Evolutionary conservation across 371 early-diverging fungal genomes (phyloP), one percentile per base, ranked within the genome.

Genomic region (Batkoa obscura): DNA sequence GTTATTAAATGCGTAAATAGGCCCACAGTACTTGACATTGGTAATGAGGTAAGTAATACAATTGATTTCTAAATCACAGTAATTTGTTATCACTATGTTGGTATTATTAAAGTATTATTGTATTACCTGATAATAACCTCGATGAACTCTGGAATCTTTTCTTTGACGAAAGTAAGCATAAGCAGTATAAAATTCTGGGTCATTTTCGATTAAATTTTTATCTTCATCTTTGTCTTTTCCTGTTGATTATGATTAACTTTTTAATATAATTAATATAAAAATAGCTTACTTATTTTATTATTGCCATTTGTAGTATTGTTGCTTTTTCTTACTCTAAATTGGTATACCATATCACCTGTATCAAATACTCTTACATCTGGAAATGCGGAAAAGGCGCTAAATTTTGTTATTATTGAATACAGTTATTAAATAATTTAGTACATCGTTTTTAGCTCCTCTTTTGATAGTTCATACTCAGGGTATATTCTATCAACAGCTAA

Each of bases 151-250:
- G 2, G 80, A 66, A 66, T 94, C 93, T 63, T 79, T 77, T 66
- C 85, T 79, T 62, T 94, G 97, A 34, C 94, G 76, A 63, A 96
- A 96, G 61, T 92, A 92, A 2, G 90, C 92, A 69, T 90, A 91
- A 30, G 88, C 93, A 64, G 94, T 85, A 4, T 84, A 69, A 62
- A 79, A 86, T 41, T 80, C 84, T 47, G 85, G 41, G 34, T 73
- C 69, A 55, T 39, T 2, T 59, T 56, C 15, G 50, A 10, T 36
- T 42, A 53, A 23, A 34, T 31, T 39, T n/a, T 30, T 32, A 36
- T 8, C 17, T 17, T 33, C 59, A 42, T 52, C 46, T 30, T 34
- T 30, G n/a, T 81, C 77, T 56, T n/a, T n/a, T n/a, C n/a, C n/a
- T n/a, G n/a, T n/a, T n/a, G n/a, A n/a, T n/a, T n/a, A n/a, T n/a